phyloP scores from a whole-genome alignment of 129 eudicot species.

The Flaveria brownii region DNA sequence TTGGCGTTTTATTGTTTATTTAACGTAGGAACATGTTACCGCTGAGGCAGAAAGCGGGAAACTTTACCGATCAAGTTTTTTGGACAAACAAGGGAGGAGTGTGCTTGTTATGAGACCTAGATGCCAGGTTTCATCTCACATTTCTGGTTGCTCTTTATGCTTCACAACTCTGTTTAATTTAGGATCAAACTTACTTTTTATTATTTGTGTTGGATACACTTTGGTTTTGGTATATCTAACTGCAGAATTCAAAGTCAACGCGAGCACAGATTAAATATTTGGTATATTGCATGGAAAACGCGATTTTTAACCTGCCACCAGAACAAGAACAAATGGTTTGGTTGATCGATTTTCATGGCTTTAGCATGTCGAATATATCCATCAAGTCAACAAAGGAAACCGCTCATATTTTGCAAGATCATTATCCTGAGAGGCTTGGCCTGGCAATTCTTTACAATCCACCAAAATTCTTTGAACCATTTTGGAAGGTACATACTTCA shows the following conservation, averaged over 20 bases:
- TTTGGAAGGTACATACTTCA: slow-evolving; percentile 66
- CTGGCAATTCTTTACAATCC: slow-evolving; percentile 81
- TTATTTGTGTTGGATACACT: slow-evolving; percentile 22
- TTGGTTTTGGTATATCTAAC: slow-evolving; percentile 14
- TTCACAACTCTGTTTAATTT: not conserved
- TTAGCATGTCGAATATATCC: slow-evolving; percentile 63
- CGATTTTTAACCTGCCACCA: slow-evolving; percentile 61
- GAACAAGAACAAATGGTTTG: slow-evolving; percentile 94
- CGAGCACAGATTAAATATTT: slow-evolving; percentile 73
- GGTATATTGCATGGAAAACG: slow-evolving; percentile 98
- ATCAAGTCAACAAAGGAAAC: slow-evolving; percentile 78
- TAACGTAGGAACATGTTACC: slow-evolving; percentile 70
- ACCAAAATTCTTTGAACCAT: slow-evolving; percentile 89
- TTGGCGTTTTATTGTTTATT: not conserved
- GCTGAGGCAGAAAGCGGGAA: slow-evolving; percentile 89
- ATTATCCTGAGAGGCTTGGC: slow-evolving; percentile 96
- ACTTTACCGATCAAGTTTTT: slow-evolving; percentile 63
- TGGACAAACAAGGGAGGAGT: slow-evolving; percentile 81
- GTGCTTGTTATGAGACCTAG: slow-evolving; percentile 92
- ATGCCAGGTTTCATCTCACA: slow-evolving; percentile 64
- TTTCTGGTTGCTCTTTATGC: not conserved
- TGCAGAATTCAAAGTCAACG: slow-evolving; percentile 86
- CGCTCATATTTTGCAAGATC: slow-evolving; percentile 86
- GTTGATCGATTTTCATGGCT: slow-evolving; percentile 92
- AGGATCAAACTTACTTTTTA: not conserved